Evolutionary conservation across 2,329 filamentous ascomycete genomes (phyloP).

Genomic region (Penicillium frequentans): DNA sequence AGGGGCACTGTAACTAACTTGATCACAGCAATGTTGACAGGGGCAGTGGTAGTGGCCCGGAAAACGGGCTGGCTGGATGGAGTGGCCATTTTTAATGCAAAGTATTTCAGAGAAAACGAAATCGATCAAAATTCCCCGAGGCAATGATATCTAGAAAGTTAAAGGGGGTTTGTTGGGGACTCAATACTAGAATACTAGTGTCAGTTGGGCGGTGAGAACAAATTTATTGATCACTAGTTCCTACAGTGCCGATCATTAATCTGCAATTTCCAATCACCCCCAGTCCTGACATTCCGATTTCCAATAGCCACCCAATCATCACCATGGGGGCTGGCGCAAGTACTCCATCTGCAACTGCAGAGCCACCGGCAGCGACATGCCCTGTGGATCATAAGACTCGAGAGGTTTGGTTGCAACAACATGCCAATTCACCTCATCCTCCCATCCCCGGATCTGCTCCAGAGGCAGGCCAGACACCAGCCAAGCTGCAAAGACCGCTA

Average conservation of each 20-base stretch:
- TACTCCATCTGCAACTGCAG: constrained; percentile 30
- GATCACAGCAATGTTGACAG: constrained; percentile 97
- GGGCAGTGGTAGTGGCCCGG: constrained; percentile 91
- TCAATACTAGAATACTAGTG: constrained; percentile 1
- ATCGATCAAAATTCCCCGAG: not conserved
- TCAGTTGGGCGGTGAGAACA: constrained; percentile 22
- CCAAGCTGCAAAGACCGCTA: constrained; percentile 49
- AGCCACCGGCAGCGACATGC: constrained; percentile 54
- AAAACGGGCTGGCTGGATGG: constrained; percentile 59
- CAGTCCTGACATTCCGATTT: constrained; percentile 6
- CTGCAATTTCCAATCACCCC: constrained; percentile 13
- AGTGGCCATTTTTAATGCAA: constrained; percentile 30
- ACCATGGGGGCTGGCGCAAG: constrained; percentile 41
- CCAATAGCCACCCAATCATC: not conserved
- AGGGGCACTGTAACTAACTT: constrained; percentile 60
- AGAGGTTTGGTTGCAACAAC: constrained; percentile 74
- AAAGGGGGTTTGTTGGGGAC: constrained; percentile 14
- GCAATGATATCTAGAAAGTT: constrained; percentile 6
- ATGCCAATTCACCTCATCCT: constrained; percentile 38
- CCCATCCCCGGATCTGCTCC: constrained; percentile 25
- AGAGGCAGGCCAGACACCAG: constrained; percentile 25
- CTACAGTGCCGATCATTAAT: constrained; percentile 17
- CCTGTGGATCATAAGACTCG: constrained; percentile 90
- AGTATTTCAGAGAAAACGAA: constrained; percentile 1
- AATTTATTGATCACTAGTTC: constrained; percentile 21